These are phyloP conservation scores for Gossypium rotundifolium DNA, from an alignment of 345 rosid species.

Conservation along the genomic window DNA sequence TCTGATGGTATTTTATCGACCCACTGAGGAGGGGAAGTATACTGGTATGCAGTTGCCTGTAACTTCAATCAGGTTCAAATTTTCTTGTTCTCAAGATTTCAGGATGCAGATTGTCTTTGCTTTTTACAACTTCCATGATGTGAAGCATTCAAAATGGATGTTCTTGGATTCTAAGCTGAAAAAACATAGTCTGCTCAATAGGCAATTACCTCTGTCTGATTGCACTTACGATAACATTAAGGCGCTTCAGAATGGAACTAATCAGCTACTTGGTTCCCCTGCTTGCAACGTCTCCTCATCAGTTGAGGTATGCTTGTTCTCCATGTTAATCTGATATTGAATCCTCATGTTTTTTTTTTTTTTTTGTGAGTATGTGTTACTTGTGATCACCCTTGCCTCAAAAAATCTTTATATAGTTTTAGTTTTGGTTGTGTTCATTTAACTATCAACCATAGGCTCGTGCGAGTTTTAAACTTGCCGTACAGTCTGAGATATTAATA, in stretches of 20 bases:
- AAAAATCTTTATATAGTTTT: not conserved
- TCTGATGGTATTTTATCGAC: conserved; percentile 40
- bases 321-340: conserved; percentile 6
- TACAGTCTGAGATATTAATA: not conserved
- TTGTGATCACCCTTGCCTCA: not conserved
- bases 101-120: conserved; percentile 61
- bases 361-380: not conserved
- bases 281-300: conserved; percentile 15
- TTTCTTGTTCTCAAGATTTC: conserved; percentile 44
- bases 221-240: conserved; percentile 58
- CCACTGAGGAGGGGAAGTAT: conserved; percentile 39
- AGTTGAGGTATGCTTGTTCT: conserved; percentile 28
- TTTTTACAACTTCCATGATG: conserved; percentile 46
- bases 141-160: conserved; percentile 56
- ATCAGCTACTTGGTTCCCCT: conserved; percentile 20
- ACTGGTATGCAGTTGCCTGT: conserved; percentile 52
- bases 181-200: conserved; percentile 44
- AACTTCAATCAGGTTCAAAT: conserved; percentile 65
- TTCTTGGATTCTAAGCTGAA: conserved; percentile 46
- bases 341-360: not conserved
- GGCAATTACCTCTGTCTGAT: conserved; percentile 57
- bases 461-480: not conserved
- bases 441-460: not conserved
- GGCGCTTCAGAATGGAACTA: conserved; percentile 47
- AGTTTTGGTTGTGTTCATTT: not conserved